Evolutionary conservation across 495 filamentous ascomycete genomes (phyloP), one percentile per base, ranked within the genome.

Genomic region (Penicillium cinerascens): DNA sequence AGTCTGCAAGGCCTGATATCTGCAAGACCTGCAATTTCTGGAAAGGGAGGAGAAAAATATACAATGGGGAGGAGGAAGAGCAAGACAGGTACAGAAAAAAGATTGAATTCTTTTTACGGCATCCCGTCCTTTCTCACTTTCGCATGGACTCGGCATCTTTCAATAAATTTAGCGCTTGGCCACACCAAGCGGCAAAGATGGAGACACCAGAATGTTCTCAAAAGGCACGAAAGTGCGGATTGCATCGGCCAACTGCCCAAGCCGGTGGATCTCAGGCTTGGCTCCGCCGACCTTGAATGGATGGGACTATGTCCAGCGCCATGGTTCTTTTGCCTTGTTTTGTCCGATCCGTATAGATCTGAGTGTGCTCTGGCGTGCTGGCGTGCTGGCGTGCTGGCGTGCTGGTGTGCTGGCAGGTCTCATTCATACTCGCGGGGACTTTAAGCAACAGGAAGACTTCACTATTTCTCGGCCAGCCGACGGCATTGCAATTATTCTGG

Each of bases 131-230:
- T n/a, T 47, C 29, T 37, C 18, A 38, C 38, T 23, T 49, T 49
- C 38, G 47, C 38, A 26, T 49, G 47, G 38, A 27, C 29, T 27
- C 39, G 43, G 27, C 27, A 20, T 45, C 6, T 45, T 4, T 33
- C 9, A 33, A 45, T 16, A n/a, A n/a, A n/a, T 33, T 45, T 17
- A 18, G 10, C 33, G 16, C 29, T 40, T 51, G 40, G 16, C 17
- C 26, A n/a, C 22, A 13, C 22, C 45, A 10, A 37, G 45, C 27
- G 44, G 44, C 52, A 49, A 54, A 38, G 41, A 49, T 54, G 23
- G 52, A 55, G 52, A 43, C 51, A 26, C 18, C 25, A 41, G 16
- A 42, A 22, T 36, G 44, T 44, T 43, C 26, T 36, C 18, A 38
- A 16, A 57, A 39, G 27, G 48, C 26, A 44, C n/a, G 23, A 29